Conservation (phyloP, 2,329 filamentous ascomycete species). For the Nemania diffusa region DNA sequence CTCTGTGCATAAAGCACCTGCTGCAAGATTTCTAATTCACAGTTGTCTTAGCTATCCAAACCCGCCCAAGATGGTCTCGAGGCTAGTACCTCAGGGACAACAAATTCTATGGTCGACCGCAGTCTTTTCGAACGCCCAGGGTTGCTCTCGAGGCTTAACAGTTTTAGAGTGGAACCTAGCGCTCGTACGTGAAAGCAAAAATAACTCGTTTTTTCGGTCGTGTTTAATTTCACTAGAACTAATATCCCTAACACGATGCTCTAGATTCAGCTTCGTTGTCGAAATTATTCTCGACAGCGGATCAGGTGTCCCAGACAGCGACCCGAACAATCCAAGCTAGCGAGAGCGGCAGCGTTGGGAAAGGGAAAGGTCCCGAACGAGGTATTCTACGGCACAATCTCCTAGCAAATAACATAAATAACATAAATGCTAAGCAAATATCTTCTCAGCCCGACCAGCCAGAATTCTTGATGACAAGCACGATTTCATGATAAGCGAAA, state of each 20-base stretch:
- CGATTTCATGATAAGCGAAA: conserved; percentile 46
- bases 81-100: conserved; percentile 57
- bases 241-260: conserved; percentile 3
- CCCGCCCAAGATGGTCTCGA: conserved; percentile 54
- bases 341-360: neutral
- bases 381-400: conserved; percentile 3
- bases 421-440: conserved; percentile 22
- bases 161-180: conserved; percentile 36
- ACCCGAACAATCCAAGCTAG: neutral
- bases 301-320: neutral
- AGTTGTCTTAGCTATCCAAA: conserved; percentile 46
- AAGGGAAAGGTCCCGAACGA: neutral
- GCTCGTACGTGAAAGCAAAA: conserved; percentile 25
- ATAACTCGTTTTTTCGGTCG: neutral
- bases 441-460: conserved; percentile 27
- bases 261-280: neutral
- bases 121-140: conserved; percentile 45
- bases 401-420: neutral
- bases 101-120: conserved; percentile 56
- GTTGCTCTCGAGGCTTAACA: conserved; percentile 49
- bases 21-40: neutral
- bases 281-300: neutral
- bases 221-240: neutral
- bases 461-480: conserved; percentile 43
- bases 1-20: neutral